Conservation (phyloP, 2,329 filamentous ascomycete species). For the Pyrenochaeta sp. region DNA sequence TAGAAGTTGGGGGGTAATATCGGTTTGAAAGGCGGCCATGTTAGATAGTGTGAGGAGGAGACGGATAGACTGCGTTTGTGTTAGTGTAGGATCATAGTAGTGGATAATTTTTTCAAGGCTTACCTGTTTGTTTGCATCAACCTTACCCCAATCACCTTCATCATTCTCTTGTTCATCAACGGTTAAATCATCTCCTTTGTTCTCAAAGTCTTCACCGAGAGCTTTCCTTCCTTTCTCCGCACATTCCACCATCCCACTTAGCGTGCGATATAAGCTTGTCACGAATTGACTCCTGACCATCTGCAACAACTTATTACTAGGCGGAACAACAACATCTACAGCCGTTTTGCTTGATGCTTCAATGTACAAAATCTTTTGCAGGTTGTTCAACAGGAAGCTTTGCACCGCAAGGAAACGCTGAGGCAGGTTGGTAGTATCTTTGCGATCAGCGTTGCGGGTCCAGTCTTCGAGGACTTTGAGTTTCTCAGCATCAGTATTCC, state of each 20-base stretch:
- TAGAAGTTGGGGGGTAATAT: constrained; percentile 87
- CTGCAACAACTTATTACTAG: constrained; percentile 85
- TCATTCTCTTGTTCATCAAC: constrained; percentile 40
- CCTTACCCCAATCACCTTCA: constrained; percentile 37
- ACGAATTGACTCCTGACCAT: constrained; percentile 94
- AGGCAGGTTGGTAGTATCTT: constrained; percentile 92
- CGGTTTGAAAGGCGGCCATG: constrained; percentile 80
- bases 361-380: constrained; percentile 96
- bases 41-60: constrained; percentile 96
- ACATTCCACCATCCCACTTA: constrained; percentile 97
- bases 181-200: constrained; percentile 60
- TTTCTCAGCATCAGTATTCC: constrained; percentile 92
- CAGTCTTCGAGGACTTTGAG: constrained; percentile 94
- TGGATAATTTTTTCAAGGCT: not conserved
- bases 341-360: constrained; percentile 81
- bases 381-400: constrained; percentile 78
- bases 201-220: constrained; percentile 63
- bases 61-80: constrained; percentile 74
- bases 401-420: constrained; percentile 86
- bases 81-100: constrained; percentile 16
- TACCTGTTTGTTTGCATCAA: constrained; percentile 50
- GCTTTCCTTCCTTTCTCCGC: constrained; percentile 78
- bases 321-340: constrained; percentile 84
- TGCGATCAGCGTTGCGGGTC: constrained; percentile 81
- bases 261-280: constrained; percentile 88